Conservation (phyloP, 192 early-diverging fungal species). For the Dispira parvispora region DNA sequence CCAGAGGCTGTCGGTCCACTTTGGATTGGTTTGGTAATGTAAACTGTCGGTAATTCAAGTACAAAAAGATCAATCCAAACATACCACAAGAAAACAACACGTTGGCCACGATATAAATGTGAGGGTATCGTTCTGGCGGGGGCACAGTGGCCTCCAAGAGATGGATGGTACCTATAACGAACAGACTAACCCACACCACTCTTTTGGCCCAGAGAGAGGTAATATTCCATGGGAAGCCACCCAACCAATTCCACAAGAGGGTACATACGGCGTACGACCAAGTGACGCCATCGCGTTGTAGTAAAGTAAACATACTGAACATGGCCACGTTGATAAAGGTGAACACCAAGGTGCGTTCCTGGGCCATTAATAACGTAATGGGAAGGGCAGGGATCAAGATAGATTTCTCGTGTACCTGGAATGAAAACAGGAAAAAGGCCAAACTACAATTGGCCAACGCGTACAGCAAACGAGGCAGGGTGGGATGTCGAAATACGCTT, state of each 20-base stretch:
- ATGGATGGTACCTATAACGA: slow-evolving; percentile 38
- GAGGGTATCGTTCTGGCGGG: slow-evolving; percentile 55
- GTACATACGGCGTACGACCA: slow-evolving; percentile 53
- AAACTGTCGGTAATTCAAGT: slow-evolving; percentile 43
- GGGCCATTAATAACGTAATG: slow-evolving; percentile 49
- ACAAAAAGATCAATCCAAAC: slow-evolving; percentile 46
- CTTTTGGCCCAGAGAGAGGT: slow-evolving; percentile 12
- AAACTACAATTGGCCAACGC: slow-evolving; percentile 58
- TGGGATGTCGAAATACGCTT: slow-evolving; percentile 42
- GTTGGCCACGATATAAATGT: slow-evolving; percentile 70
- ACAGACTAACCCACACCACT: slow-evolving; percentile 9
- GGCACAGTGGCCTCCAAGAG: slow-evolving; percentile 34
- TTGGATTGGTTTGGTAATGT: too few relatives aligned
- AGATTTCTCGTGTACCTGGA: slow-evolving; percentile 97
- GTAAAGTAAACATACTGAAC: slow-evolving; percentile 78
- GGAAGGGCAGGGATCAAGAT: slow-evolving; percentile 77
- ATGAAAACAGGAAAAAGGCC: slow-evolving; percentile 90
- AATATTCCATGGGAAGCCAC: slow-evolving; percentile 19
- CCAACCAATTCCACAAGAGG: slow-evolving; percentile 61
- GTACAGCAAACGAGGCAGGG: slow-evolving; percentile 38
- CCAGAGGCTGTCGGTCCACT: too few relatives aligned
- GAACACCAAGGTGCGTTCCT: slow-evolving; percentile 39
- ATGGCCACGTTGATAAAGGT: slow-evolving; percentile 68
- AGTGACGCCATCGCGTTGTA: slow-evolving; percentile 53
- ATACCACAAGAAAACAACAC: slow-evolving; percentile 43